Evolutionary conservation across 2,329 filamentous ascomycete genomes (phyloP).

Genomic region (Teratosphaeria pseudoeucalypti): DNA sequence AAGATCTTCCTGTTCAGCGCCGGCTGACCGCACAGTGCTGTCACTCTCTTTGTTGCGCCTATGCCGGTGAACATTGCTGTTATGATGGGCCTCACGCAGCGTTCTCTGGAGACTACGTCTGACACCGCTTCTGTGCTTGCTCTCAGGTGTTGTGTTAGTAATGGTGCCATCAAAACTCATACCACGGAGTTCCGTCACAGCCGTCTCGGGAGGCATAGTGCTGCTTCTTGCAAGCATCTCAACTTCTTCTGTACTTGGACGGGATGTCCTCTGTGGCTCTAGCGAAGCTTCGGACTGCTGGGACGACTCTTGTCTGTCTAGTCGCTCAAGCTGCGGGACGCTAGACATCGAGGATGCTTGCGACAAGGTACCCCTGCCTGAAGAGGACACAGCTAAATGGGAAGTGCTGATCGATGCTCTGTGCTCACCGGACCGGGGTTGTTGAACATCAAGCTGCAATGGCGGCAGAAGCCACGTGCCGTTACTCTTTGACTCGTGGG

Average conservation of each 20-base stretch:
- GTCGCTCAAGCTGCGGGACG: slow-evolving; percentile 12
- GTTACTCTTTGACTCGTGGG: slow-evolving; percentile 11
- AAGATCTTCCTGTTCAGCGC: slow-evolving; percentile 30
- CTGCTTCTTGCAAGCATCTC: slow-evolving; percentile 12
- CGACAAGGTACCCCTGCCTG: slow-evolving; percentile 14
- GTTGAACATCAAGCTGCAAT: slow-evolving; percentile 20
- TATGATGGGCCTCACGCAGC: slow-evolving; percentile 60
- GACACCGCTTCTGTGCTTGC: slow-evolving; percentile 43
- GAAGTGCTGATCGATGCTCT: slow-evolving; percentile 25
- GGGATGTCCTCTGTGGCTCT: slow-evolving; percentile 11
- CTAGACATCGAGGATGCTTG: slow-evolving; percentile 22
- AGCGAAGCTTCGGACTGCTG: slow-evolving; percentile 14
- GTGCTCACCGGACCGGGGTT: slow-evolving; percentile 18
- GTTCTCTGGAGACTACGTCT: slow-evolving; percentile 84
- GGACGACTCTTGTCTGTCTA: slow-evolving; percentile 12
- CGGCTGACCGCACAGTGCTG: slow-evolving; percentile 41
- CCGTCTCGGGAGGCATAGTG: slow-evolving; percentile 5
- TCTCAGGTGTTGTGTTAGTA: slow-evolving; percentile 13
- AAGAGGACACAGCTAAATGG: slow-evolving; percentile 14
- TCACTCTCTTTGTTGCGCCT: slow-evolving; percentile 66
- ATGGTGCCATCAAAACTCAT: slow-evolving; percentile 12
- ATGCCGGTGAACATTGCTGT: slow-evolving; percentile 50
- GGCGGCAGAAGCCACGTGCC: slow-evolving; percentile 24
- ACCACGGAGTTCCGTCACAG: neutral
- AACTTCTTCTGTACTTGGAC: slow-evolving; percentile 14